Conservation (phyloP, 768 basidiomycete species). For the Mycena crocata region DNA sequence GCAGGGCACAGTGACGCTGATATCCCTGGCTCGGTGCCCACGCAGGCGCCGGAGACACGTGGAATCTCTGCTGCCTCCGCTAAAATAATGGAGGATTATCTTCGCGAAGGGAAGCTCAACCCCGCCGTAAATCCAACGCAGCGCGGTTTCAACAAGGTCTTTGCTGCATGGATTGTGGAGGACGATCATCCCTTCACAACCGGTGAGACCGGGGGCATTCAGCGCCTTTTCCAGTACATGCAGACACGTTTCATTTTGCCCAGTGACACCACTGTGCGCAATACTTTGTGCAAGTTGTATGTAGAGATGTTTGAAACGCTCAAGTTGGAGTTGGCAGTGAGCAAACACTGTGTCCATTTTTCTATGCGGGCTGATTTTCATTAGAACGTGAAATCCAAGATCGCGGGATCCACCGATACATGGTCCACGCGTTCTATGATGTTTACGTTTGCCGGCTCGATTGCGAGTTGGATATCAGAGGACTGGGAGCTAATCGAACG, state of each 20-base stretch:
- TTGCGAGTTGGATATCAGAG: conserved; percentile 38
- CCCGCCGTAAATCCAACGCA: conserved; percentile 39
- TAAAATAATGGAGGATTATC: conserved; percentile 42
- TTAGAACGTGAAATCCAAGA: conserved; percentile 38
- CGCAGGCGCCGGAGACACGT: conserved; percentile 17
- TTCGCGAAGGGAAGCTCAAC: conserved; percentile 49
- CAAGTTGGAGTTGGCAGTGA: conserved; percentile 30
- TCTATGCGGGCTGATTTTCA: neutral
- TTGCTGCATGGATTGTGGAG: conserved; percentile 48
- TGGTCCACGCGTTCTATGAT: conserved; percentile 48
- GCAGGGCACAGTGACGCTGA: neutral
- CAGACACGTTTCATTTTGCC: conserved; percentile 19
- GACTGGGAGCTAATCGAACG: conserved; percentile 49
- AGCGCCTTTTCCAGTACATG: neutral
- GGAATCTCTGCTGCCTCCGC: conserved; percentile 4
- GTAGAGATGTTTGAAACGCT: conserved; percentile 32
- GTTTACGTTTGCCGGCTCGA: conserved; percentile 46
- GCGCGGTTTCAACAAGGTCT: conserved; percentile 42
- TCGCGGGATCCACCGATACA: conserved; percentile 42
- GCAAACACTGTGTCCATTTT: neutral
- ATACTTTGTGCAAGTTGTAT: conserved; percentile 24
- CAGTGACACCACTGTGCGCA: conserved; percentile 41
- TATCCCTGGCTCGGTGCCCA: conserved; percentile 24
- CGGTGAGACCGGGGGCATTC: conserved; percentile 26
- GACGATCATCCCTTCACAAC: conserved; percentile 46